Percentiles rank a stretch among this genome's conserved stretches.
Conservation (phyloP, 2,329 filamentous ascomycete genomes). For the Phyllosticta capitalensis region DNA sequence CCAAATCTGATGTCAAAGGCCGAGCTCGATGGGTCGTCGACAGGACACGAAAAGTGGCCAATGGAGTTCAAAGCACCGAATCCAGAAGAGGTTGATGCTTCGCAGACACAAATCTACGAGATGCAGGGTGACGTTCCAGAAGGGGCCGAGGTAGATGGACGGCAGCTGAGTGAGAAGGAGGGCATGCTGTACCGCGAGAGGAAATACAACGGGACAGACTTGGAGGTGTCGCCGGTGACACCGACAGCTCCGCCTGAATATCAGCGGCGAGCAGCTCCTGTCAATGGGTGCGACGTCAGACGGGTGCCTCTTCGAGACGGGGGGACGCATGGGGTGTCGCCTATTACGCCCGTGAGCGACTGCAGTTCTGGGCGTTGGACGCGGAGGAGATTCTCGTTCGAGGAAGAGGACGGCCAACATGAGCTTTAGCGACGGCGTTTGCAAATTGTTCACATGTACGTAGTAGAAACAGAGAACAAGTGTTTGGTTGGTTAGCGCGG, state of each 20-base stretch:
- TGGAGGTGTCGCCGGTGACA: slow-evolving; percentile 13
- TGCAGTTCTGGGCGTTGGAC: slow-evolving; percentile 24
- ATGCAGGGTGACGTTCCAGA: slow-evolving; percentile 48
- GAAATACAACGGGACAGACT: slow-evolving; percentile 37
- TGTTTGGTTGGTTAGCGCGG: neutral
- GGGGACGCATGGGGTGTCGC: neutral
- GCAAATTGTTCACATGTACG: neutral
- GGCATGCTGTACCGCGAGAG: slow-evolving; percentile 36
- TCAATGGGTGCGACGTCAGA: slow-evolving; percentile 6
- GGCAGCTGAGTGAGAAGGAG: slow-evolving; percentile 39
- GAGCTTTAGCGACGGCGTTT: slow-evolving; percentile 7
- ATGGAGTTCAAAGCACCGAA: slow-evolving; percentile 3
- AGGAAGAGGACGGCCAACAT: slow-evolving; percentile 1
- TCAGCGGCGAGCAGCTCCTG: slow-evolving; percentile 3
- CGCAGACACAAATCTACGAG: slow-evolving; percentile 34
- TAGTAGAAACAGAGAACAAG: neutral
- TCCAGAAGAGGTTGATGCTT: slow-evolving; percentile 25
- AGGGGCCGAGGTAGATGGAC: slow-evolving; percentile 40
- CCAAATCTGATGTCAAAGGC: slow-evolving; percentile 34
- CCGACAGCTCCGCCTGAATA: slow-evolving; percentile 1
- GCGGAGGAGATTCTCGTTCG: slow-evolving; percentile 26
- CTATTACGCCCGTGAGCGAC: slow-evolving; percentile 1
- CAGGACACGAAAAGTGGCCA: neutral
- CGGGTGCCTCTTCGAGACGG: slow-evolving; percentile 2
- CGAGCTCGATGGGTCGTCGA: slow-evolving; percentile 24